These are phyloP conservation scores for Saposhnikovia divaricata DNA, from an alignment of 129 eudicot species.

Conservation along the genomic window DNA sequence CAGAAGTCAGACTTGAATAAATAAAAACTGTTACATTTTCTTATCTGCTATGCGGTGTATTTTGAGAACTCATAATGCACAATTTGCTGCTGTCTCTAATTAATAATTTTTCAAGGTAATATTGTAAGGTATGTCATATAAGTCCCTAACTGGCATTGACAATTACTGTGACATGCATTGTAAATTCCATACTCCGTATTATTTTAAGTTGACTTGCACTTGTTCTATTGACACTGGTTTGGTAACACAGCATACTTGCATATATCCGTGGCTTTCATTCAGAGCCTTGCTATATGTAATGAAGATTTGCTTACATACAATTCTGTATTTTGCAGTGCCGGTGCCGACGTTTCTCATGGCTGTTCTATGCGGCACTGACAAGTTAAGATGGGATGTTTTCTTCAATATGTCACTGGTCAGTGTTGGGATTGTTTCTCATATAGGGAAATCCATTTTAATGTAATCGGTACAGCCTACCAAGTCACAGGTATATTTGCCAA, in stretches of 20 bases:
- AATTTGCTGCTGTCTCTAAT: no score
- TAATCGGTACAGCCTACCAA: constrained; percentile 90
- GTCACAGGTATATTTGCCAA: constrained; percentile 93
- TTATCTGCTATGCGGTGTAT: no score
- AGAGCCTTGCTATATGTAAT: constrained; percentile 26
- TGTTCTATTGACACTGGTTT: constrained; percentile 49
- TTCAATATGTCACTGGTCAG: constrained; percentile 92
- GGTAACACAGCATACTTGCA: constrained; percentile 99
- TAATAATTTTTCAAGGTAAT: no score
- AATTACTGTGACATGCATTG: background rate
- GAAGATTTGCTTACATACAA: constrained; percentile 13
- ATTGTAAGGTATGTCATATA: no score
- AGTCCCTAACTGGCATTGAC: background rate
- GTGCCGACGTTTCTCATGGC: constrained; percentile 99
- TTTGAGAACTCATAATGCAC: no score
- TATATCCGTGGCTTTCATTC: constrained; percentile 97
- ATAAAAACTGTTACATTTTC: no score
- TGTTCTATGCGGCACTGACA: no score
- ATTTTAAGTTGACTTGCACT: background rate
- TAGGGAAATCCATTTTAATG: constrained; percentile 92
- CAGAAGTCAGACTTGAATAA: no score
- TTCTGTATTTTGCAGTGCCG: constrained; percentile 64
- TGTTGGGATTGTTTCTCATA: constrained; percentile 82
- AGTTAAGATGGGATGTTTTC: background rate
- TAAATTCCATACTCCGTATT: background rate